Percentiles rank a stretch among this genome's conserved stretches.
These are phyloP conservation scores for Claviceps pusilla DNA, from an alignment of 2,329 filamentous ascomycete genomes.

Conservation along the genomic window DNA sequence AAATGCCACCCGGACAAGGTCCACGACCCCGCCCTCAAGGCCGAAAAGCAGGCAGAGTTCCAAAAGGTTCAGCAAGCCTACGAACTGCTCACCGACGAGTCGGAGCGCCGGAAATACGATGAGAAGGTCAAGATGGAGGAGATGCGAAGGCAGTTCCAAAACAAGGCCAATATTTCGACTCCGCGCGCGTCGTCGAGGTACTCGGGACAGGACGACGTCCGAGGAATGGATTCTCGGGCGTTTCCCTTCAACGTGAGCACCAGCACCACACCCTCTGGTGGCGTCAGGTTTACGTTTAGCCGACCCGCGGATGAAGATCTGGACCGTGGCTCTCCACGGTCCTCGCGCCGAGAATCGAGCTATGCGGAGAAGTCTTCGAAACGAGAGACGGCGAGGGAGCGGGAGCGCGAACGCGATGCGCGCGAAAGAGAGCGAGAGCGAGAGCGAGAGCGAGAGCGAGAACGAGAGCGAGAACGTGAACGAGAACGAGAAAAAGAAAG, in stretches of 20 bases:
- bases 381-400: conserved; percentile 27
- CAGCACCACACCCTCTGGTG: conserved; percentile 16
- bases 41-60: conserved; percentile 71
- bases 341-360: conserved; percentile 31
- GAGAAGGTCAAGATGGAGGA: conserved; percentile 53
- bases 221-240: conserved; percentile 14
- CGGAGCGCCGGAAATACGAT: conserved; percentile 61
- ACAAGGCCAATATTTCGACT: conserved; percentile 28
- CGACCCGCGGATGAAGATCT: conserved; percentile 35
- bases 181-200: conserved; percentile 27
- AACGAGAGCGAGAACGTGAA: neutral
- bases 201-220: conserved; percentile 7
- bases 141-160: conserved; percentile 39
- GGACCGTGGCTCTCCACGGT: conserved; percentile 16
- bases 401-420: conserved; percentile 13
- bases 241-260: conserved; percentile 22
- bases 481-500: conserved; percentile 7
- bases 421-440: conserved; percentile 10
- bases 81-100: conserved; percentile 71
- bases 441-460: conserved; percentile 6
- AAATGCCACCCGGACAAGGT: conserved; percentile 89
- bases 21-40: conserved; percentile 60
- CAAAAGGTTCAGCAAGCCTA: conserved; percentile 88
- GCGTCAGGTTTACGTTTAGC: conserved; percentile 21
- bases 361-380: conserved; percentile 32